These are phyloP conservation scores for Fusarium burgessii DNA, from an alignment of 2,329 filamentous ascomycete species.

Conservation along the genomic window DNA sequence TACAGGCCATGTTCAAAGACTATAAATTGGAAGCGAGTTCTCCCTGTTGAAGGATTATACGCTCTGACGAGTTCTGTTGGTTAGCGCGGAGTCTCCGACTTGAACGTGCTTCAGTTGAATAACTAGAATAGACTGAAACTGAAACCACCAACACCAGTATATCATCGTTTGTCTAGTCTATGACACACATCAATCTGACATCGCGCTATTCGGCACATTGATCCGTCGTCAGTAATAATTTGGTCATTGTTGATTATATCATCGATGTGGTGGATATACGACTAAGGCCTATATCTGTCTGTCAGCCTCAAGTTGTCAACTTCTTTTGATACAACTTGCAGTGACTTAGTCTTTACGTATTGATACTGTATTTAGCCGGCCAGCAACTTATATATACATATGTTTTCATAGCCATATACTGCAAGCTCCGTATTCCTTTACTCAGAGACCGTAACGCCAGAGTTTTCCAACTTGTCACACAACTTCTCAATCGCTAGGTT, in stretches of 20 bases:
- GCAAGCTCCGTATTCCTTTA: not conserved
- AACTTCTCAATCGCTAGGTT: not conserved
- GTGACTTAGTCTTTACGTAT: not conserved
- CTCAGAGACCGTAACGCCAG: not conserved
- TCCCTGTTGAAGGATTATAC: not conserved
- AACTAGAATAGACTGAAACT: slow-evolving; percentile 12
- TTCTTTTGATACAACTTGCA: rapidly evolving
- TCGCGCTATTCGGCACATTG: not conserved
- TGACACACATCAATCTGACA: not conserved
- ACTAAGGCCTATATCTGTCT: not conserved
- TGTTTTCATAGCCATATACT: not conserved
- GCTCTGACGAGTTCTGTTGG: not conserved
- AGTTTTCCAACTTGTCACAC: not conserved
- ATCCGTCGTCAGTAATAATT: not conserved
- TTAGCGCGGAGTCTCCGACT: no score
- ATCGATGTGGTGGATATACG: not conserved
- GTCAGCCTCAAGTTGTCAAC: no score
- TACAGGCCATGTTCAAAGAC: not conserved
- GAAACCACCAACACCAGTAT: slow-evolving; percentile 10
- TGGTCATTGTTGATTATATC: not conserved
- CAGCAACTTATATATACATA: rapidly evolving
- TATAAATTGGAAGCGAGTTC: not conserved
- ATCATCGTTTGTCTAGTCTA: not conserved
- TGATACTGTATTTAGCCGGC: no score
- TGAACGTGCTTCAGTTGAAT: not conserved